These are phyloP conservation scores for Fusarium sarcochroum DNA, from an alignment of 2,329 filamentous ascomycete genomes.

Conservation along the genomic window DNA sequence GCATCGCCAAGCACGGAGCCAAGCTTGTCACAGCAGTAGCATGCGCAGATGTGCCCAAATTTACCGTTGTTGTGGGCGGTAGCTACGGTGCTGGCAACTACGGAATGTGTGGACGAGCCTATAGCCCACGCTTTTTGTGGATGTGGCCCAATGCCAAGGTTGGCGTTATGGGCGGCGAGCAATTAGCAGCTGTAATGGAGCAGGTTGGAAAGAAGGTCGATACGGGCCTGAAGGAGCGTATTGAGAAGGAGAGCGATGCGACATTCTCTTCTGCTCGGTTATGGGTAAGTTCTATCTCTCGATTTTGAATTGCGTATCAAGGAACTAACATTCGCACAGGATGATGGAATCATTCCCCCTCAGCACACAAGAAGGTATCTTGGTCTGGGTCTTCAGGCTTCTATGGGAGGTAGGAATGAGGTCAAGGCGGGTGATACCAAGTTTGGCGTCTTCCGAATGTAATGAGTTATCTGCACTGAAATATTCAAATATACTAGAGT, in stretches of 20 bases:
- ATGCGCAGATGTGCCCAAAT: constrained; percentile 94
- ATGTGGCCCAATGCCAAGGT: constrained; percentile 99
- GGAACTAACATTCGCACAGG: constrained; percentile 57
- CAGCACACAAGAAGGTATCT: constrained; percentile 81
- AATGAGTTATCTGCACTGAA: constrained; percentile 44
- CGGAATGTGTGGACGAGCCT: constrained; percentile 97
- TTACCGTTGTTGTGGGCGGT: constrained; percentile 95
- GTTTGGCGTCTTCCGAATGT: constrained; percentile 90
- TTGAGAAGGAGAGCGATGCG: constrained; percentile 91
- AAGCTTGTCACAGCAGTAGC: constrained; percentile 97
- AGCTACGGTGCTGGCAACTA: constrained; percentile 97
- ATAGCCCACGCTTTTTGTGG: constrained; percentile 91
- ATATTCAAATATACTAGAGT: constrained; percentile 17
- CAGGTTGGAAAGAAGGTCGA: constrained; percentile 89
- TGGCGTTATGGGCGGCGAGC: constrained; percentile 95
- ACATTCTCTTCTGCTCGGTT: constrained; percentile 89
- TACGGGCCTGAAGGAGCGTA: constrained; percentile 83
- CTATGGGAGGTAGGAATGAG: constrained; percentile 76
- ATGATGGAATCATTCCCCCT: constrained; percentile 85
- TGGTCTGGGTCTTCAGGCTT: constrained; percentile 79
- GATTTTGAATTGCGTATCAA: background rate
- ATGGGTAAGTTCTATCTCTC: constrained; percentile 73
- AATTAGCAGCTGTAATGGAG: constrained; percentile 93
- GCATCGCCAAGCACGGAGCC: constrained; percentile 97
- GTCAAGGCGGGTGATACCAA: constrained; percentile 73